Evolutionary conservation across 139 green algal genomes (phyloP).

Genomic region (Chlamydomonas schloesseri): DNA sequence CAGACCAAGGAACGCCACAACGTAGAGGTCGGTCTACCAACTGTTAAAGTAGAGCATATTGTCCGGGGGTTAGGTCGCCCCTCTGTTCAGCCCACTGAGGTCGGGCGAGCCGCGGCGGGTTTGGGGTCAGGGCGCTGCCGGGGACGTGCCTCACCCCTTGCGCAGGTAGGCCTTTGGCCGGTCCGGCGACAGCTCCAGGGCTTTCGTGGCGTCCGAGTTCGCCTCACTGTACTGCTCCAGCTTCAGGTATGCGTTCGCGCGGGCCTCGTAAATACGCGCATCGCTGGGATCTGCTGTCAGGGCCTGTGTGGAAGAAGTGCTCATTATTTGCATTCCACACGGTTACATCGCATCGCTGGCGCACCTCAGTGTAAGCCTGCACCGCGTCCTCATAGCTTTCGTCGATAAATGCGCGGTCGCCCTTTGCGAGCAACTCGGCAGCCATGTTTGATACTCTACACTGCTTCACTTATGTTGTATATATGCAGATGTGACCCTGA

Average conservation of each 20-base stretch:
- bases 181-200: constrained; percentile 72
- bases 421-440: constrained; percentile 28
- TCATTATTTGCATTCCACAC: not conserved
- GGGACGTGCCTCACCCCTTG: constrained; percentile 63
- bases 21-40: too few species aligned
- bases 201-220: constrained; percentile 76
- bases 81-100: too few species aligned
- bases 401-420: constrained; percentile 69
- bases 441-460: not conserved
- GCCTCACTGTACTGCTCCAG: constrained; percentile 81
- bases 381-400: constrained; percentile 66
- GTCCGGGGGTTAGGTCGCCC: too few species aligned
- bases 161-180: constrained; percentile 74
- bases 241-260: constrained; percentile 75
- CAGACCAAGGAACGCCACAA: too few species aligned
- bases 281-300: constrained; percentile 30
- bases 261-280: constrained; percentile 53
- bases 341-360: not conserved
- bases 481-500: too few species aligned
- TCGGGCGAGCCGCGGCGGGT: too few species aligned
- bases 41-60: not conserved
- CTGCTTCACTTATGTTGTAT: not conserved
- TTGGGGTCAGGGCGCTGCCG: too few species aligned
- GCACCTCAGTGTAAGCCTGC: constrained; percentile 63
- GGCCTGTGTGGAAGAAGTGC: not conserved